A percentile compares a stretch with the other conserved stretches of the same genome.
Conservation (phyloP, 2,329 filamentous ascomycete genomes). For the Xylaria sp. region DNA sequence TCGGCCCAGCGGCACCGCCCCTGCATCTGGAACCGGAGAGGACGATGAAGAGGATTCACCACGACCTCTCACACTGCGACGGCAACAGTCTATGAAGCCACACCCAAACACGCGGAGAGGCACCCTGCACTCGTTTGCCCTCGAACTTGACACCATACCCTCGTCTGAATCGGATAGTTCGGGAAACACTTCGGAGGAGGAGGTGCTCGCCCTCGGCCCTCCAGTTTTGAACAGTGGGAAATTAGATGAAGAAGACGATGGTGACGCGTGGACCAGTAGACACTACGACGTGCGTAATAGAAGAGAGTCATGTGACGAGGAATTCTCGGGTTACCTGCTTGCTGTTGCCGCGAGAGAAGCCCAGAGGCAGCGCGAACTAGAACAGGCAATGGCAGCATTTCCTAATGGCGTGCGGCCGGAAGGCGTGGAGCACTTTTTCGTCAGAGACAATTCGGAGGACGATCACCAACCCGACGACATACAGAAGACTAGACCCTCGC, state of each 20-base stretch:
- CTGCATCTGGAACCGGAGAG: constrained; percentile 31
- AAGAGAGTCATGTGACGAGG: constrained; percentile 74
- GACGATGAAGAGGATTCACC: constrained; percentile 37
- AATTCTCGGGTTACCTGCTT: constrained; percentile 75
- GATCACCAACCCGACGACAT: constrained; percentile 48
- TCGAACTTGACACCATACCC: constrained; percentile 47
- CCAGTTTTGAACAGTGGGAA: constrained; percentile 26
- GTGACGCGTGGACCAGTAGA: constrained; percentile 34
- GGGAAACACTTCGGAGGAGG: constrained; percentile 39
- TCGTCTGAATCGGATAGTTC: constrained; percentile 44
- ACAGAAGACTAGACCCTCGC: constrained; percentile 41
- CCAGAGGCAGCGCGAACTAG: constrained; percentile 73
- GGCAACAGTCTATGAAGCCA: constrained; percentile 44
- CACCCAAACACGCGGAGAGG: constrained; percentile 44
- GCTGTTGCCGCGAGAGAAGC: constrained; percentile 79
- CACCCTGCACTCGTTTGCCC: constrained; percentile 45
- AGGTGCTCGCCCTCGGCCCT: constrained; percentile 20
- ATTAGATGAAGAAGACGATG: constrained; percentile 26
- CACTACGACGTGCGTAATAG: constrained; percentile 48
- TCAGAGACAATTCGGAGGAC: constrained; percentile 65
- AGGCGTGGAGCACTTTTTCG: constrained; percentile 71
- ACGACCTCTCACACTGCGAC: constrained; percentile 42
- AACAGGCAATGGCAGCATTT: constrained; percentile 75
- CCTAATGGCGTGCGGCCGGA: constrained; percentile 71
- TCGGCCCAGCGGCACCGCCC: constrained; percentile 23